Evolutionary conservation across 768 basidiomycete genomes (phyloP).

Genomic region (Hygrocybe coccinea): DNA sequence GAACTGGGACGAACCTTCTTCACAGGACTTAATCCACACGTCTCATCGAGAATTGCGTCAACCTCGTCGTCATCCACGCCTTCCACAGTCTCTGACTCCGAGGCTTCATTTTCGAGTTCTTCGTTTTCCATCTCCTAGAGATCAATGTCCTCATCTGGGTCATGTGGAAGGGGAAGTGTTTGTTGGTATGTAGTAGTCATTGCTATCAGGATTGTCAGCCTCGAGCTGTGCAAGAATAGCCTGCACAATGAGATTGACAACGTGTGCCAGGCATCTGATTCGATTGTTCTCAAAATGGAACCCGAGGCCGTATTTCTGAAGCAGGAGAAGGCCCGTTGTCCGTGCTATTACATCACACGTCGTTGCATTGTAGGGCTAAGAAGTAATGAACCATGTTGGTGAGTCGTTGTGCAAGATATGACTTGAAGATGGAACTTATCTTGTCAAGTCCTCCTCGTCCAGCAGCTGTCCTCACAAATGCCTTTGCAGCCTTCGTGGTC

Average conservation of each 20-base stretch:
- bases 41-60: too few relatives aligned
- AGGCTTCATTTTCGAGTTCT: too few relatives aligned
- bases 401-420: too few relatives aligned
- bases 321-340: constrained; percentile 15
- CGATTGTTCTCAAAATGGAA: constrained; percentile 24
- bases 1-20: too few relatives aligned
- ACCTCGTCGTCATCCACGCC: too few relatives aligned
- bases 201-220: constrained; percentile 22
- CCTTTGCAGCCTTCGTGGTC: constrained; percentile 32
- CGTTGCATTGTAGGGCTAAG: constrained; percentile 28
- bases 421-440: constrained; percentile 26
- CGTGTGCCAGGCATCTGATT: constrained; percentile 32
- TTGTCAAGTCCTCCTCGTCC: constrained; percentile 27
- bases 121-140: too few relatives aligned
- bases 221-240: constrained; percentile 19
- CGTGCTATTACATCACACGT: constrained; percentile 31
- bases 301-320: constrained; percentile 23
- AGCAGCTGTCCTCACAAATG: constrained; percentile 21
- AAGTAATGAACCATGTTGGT: background rate
- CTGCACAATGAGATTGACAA: constrained; percentile 36
- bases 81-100: too few relatives aligned
- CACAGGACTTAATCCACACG: too few relatives aligned
- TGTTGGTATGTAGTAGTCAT: constrained; percentile 26
- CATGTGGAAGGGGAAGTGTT: constrained; percentile 30
- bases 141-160: too few relatives aligned